phyloP scores from a whole-genome alignment of 2,329 filamentous ascomycete species.

The Microdochium bolleyi region DNA sequence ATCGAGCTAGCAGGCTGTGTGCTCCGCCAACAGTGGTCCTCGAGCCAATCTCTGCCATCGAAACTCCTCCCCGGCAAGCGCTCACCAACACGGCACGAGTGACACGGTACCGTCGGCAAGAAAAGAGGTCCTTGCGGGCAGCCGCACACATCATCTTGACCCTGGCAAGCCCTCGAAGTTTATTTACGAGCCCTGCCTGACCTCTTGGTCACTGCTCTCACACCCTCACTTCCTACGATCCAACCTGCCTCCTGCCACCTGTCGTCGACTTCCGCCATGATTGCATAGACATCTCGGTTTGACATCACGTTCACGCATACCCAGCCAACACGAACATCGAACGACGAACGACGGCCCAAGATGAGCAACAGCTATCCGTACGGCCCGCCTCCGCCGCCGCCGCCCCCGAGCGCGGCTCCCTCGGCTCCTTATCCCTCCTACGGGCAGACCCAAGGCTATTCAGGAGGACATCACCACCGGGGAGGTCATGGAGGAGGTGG shows the following conservation, averaged over 20 bases:
- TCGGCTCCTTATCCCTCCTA: constrained; percentile 16
- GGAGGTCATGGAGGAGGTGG: constrained; percentile 13
- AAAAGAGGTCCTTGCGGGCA: too few species aligned
- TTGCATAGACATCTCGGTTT: neutral
- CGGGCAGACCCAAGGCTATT: constrained; percentile 33
- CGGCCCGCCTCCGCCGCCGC: constrained; percentile 18
- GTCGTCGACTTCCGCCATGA: neutral
- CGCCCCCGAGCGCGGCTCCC: constrained; percentile 14
- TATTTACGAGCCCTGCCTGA: too few species aligned
- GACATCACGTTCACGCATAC: neutral
- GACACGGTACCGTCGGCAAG: too few species aligned
- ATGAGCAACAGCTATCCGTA: constrained; percentile 22
- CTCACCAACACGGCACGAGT: too few species aligned
- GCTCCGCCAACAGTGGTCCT: too few species aligned
- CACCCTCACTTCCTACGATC: too few species aligned
- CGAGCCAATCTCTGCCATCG: too few species aligned
- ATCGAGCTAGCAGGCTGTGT: neutral
- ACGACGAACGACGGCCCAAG: constrained; percentile 3
- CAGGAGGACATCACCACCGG: constrained; percentile 18
- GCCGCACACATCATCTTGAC: too few species aligned
- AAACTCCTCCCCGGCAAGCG: too few species aligned
- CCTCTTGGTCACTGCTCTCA: too few species aligned
- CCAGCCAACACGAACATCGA: neutral
- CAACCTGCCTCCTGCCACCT: too few species aligned
- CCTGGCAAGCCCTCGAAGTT: too few species aligned